Conservation (phyloP, 2,329 filamentous ascomycete species). For the Fusarium pseudonygamai region DNA sequence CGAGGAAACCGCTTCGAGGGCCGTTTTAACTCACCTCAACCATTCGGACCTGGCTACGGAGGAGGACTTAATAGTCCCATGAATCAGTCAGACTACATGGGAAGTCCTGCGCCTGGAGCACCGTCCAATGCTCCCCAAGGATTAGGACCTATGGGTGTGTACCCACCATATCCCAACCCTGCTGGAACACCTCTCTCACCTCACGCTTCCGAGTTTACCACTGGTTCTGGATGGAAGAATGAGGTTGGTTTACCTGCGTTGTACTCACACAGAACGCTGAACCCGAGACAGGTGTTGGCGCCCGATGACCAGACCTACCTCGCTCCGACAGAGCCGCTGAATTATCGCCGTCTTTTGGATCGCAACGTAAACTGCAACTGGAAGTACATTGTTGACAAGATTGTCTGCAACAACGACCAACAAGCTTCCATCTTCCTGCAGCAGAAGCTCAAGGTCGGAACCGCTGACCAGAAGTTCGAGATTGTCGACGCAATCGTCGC, state of each 20-base stretch:
- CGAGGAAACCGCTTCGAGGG: conserved; percentile 60
- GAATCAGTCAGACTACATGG: conserved; percentile 50
- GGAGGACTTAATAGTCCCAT: conserved; percentile 48
- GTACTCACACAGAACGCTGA: conserved; percentile 19
- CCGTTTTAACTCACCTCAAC: conserved; percentile 51
- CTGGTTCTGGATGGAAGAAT: conserved; percentile 63
- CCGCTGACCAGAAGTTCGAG: conserved; percentile 93
- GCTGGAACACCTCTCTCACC: conserved; percentile 75
- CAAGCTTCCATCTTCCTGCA: conserved; percentile 99
- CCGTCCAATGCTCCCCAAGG: conserved; percentile 49
- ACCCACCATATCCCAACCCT: conserved; percentile 61
- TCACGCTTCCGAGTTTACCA: conserved; percentile 78
- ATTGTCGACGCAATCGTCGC: conserved; percentile 97
- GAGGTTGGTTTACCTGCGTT: conserved; percentile 54
- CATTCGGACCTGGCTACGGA: conserved; percentile 49
- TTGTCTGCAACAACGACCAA: conserved; percentile 98
- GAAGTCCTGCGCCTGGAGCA: conserved; percentile 47
- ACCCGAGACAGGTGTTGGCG: conserved; percentile 53
- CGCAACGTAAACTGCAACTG: conserved; percentile 98
- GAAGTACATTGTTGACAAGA: conserved; percentile 99
- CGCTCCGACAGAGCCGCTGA: conserved; percentile 88
- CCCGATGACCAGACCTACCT: conserved; percentile 79
- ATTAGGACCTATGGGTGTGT: conserved; percentile 51
- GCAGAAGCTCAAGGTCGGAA: conserved; percentile 98
- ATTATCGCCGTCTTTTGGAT: conserved; percentile 94